Percentiles rank a stretch among this genome's conserved stretches.
phyloP scores from a whole-genome alignment of 768 basidiomycete species.

The Auriscalpium microsporum region DNA sequence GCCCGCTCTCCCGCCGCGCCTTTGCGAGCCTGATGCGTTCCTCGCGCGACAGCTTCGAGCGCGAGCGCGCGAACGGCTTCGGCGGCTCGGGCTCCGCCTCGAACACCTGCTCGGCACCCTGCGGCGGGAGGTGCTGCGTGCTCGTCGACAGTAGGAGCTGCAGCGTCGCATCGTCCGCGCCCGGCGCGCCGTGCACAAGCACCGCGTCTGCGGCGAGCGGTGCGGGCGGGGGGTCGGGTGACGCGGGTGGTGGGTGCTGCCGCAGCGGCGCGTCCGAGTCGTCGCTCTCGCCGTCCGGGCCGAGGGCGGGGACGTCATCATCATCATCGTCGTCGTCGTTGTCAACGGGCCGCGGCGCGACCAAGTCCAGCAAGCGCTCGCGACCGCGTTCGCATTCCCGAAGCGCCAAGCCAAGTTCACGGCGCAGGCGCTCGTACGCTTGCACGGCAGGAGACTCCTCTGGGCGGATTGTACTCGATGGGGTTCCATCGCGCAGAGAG shows the following conservation, averaged over 20 bases:
- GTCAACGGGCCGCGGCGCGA: slow-evolving; percentile 33
- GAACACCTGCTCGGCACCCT: slow-evolving; percentile 77
- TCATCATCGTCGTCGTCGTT: slow-evolving; percentile 32
- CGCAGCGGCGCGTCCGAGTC: slow-evolving; percentile 39
- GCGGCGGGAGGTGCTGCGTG: slow-evolving; percentile 47
- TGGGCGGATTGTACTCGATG: slow-evolving; percentile 1
- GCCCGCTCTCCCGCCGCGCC: slow-evolving; percentile 40
- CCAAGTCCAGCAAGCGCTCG: slow-evolving; percentile 49
- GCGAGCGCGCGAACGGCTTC: slow-evolving; percentile 41
- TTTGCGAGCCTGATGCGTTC: slow-evolving; percentile 61
- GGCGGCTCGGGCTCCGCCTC: slow-evolving; percentile 48
- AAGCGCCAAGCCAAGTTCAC: slow-evolving; percentile 69
- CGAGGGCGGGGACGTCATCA: slow-evolving; percentile 38
- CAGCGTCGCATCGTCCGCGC: slow-evolving; percentile 43
- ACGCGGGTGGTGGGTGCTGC: slow-evolving; percentile 21
- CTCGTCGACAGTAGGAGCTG: slow-evolving; percentile 47
- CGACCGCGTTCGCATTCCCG: slow-evolving; percentile 79
- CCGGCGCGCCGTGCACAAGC: slow-evolving; percentile 16
- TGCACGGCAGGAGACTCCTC: slow-evolving; percentile 39
- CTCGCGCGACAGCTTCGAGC: slow-evolving; percentile 61
- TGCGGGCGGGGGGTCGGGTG: slow-evolving; percentile 3
- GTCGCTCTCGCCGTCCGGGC: slow-evolving; percentile 35
- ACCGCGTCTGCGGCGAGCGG: slow-evolving; percentile 20
- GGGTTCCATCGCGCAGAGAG: slow-evolving; percentile 35
- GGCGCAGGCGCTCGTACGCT: slow-evolving; percentile 67